Conservation (phyloP, 306 rosid genomes). For the Begonia masoniana region DNA sequence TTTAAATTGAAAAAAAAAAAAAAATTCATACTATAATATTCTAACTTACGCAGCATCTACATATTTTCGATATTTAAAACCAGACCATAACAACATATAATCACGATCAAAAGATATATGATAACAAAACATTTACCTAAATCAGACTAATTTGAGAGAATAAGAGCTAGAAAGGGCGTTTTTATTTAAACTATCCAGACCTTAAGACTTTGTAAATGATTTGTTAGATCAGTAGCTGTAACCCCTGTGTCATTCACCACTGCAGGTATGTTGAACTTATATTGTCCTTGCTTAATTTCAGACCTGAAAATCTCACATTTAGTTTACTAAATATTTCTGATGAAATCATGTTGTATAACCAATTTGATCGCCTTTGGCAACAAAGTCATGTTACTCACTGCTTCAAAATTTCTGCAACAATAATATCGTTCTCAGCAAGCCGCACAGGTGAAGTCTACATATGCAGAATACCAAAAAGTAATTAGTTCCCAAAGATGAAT, state of each 20-base stretch:
- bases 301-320: conserved; percentile 37
- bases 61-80: too few species aligned
- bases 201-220: conserved; percentile 61
- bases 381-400: conserved; percentile 27
- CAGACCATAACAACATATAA: too few species aligned
- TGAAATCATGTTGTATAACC: too few species aligned
- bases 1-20: too few species aligned
- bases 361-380: too few species aligned
- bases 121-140: too few species aligned
- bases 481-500: conserved; percentile 9
- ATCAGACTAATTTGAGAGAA: too few species aligned
- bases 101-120: too few species aligned
- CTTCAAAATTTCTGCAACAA: conserved; percentile 58
- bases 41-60: too few species aligned
- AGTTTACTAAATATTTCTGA: too few species aligned
- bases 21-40: too few species aligned
- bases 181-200: conserved; percentile 14
- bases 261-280: conserved; percentile 58
- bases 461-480: conserved; percentile 1
- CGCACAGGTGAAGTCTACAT: conserved; percentile 58
- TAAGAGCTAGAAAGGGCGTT: too few species aligned
- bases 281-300: conserved; percentile 74
- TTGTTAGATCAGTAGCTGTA: conserved; percentile 43
- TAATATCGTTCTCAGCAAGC: conserved; percentile 55
- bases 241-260: conserved; percentile 64